These are phyloP conservation scores for Populus hybrid DNA, from an alignment of 441 rosid species.

Conservation along the genomic window DNA sequence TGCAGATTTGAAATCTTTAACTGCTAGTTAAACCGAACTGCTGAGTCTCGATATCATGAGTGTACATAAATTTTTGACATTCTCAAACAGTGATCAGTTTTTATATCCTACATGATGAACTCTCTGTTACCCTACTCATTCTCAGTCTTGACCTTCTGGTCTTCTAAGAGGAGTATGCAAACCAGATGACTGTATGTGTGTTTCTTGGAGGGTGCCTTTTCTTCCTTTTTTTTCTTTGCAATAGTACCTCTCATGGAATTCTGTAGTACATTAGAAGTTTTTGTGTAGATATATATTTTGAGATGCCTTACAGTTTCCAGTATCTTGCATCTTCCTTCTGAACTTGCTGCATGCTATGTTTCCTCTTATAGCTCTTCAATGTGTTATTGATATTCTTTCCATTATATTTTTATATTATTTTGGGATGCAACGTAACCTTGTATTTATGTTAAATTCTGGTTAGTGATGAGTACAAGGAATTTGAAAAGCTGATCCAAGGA, in stretches of 20 bases:
- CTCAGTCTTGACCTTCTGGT: not conserved
- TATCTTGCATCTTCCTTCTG: not conserved
- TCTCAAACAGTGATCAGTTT: not conserved
- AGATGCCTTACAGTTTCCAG: not conserved
- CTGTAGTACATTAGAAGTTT: not conserved
- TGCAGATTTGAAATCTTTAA: not conserved
- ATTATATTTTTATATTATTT: not conserved
- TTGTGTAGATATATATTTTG: not conserved
- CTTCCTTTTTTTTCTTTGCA: not conserved
- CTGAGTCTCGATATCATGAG: not conserved
- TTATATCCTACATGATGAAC: not conserved
- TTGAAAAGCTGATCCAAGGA: slow-evolving; percentile 88
- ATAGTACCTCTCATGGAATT: not conserved
- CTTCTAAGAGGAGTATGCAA: not conserved
- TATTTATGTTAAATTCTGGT: slow-evolving; percentile 16
- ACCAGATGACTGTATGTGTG: not conserved
- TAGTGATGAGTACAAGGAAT: slow-evolving; percentile 95
- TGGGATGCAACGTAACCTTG: slow-evolving; percentile 8
- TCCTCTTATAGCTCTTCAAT: not conserved
- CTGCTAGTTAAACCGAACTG: not conserved
- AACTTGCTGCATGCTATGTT: not conserved
- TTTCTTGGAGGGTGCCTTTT: not conserved
- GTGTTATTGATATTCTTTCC: not conserved
- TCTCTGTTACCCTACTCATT: not conserved
- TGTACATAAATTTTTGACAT: not conserved